Evolutionary conservation across 768 basidiomycete genomes (phyloP).

Genomic region (Mycena vulgaris): DNA sequence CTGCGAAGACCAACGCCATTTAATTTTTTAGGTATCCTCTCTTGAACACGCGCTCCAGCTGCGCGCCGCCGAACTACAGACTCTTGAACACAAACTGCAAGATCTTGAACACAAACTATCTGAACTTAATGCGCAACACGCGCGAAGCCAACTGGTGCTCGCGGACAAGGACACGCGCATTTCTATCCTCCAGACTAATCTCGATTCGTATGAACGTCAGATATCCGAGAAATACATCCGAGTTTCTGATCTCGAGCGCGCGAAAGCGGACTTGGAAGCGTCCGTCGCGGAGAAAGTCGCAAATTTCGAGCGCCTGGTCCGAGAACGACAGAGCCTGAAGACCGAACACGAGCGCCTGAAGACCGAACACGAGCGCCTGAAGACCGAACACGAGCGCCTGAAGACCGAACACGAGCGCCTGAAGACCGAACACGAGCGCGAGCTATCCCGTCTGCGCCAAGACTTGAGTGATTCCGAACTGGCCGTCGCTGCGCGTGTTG

Average conservation of each 20-base stretch:
- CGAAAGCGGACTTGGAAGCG: conserved; percentile 37
- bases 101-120: conserved; percentile 41
- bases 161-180: conserved; percentile 46
- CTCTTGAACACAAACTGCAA: too few relatives aligned
- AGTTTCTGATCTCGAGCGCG: conserved; percentile 35
- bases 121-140: conserved; percentile 38
- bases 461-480: conserved; percentile 17
- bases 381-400: too few relatives aligned
- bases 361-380: too few relatives aligned
- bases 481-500: neutral
- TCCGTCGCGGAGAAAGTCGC: conserved; percentile 29
- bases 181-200: conserved; percentile 40
- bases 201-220: conserved; percentile 37
- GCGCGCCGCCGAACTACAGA: conserved; percentile 32
- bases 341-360: too few relatives aligned
- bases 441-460: conserved; percentile 36
- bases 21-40: conserved; percentile 30
- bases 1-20: neutral
- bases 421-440: conserved; percentile 27
- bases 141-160: conserved; percentile 38
- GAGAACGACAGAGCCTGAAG: too few relatives aligned
- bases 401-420: too few relatives aligned
- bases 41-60: conserved; percentile 40
- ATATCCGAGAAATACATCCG: conserved; percentile 29
- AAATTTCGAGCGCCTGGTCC: conserved; percentile 34